phyloP scores from a whole-genome alignment of 1,284 basidiomycete genomes.

The Nidula niveotomentosa region DNA sequence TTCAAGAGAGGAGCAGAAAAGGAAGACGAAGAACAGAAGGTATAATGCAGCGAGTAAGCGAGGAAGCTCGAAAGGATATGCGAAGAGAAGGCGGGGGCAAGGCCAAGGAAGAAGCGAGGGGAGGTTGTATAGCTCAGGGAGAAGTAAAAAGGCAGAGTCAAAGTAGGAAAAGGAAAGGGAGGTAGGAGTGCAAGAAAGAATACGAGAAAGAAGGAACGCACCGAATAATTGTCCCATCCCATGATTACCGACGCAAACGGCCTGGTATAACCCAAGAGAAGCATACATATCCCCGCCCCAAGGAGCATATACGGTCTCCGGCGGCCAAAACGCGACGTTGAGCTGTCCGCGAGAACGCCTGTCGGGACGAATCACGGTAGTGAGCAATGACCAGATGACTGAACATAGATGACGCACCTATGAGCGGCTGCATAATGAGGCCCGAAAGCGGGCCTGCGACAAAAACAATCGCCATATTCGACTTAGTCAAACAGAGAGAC shows the following conservation, averaged over 20 bases:
- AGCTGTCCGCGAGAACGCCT: constrained; percentile 83
- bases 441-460: constrained; percentile 93
- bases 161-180: too few relatives aligned
- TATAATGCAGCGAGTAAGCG: too few relatives aligned
- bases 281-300: constrained; percentile 66
- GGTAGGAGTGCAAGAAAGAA: too few relatives aligned
- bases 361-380: constrained; percentile 20
- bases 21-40: too few relatives aligned
- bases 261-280: constrained; percentile 82
- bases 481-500: constrained; percentile 87
- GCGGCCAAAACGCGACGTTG: constrained; percentile 82
- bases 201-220: constrained; percentile 12
- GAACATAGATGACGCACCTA: constrained; percentile 43
- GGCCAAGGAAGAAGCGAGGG: too few relatives aligned
- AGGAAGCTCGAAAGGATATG: too few relatives aligned
- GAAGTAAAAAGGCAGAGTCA: too few relatives aligned
- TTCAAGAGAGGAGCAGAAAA: too few relatives aligned
- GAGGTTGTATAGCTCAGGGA: too few relatives aligned
- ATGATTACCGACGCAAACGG: constrained; percentile 70
- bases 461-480: constrained; percentile 89
- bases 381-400: neutral
- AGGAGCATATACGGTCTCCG: constrained; percentile 84
- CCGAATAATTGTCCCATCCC: constrained; percentile 24
- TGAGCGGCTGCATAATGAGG: constrained; percentile 89
- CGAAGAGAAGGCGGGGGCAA: too few relatives aligned